Evolutionary conservation across 1,139 yeast genomes (phyloP), one percentile per base, ranked within the genome.

Genomic region (Sugiyamaella sp.): DNA sequence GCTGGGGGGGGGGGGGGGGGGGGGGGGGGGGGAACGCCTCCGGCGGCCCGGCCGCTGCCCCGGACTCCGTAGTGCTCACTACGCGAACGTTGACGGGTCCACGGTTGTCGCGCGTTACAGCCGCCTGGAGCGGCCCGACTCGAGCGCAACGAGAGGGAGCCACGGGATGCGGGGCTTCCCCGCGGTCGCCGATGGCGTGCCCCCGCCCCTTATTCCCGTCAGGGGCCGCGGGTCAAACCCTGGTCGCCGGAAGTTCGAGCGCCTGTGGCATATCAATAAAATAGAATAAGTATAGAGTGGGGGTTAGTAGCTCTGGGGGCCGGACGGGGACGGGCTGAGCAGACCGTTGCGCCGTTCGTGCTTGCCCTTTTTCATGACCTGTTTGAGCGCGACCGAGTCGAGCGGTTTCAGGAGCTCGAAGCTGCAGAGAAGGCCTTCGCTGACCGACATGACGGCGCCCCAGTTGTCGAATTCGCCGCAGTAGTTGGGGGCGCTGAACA

Each of bases 361-460:
- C 62, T 68, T 67, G 51, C 67, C 73, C 56, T 62, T 63, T 55
- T 69, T 65, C 74, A 71, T 71, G 49, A 89, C 96, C 70, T 87
- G 97, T 69, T 91, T 90, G 71, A 93, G 80, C 1, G 97, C 97
- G 35, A 87, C 85, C 51, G 95, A 84, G 71, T 93, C 99, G 65
- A 93, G 77, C 6, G 99, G 99, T 72, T 93, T 97, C 57, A 93
- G 76, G 59, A 93, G 78, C 71, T 93, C 98, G 72, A 93, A 93
- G 56, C 93, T 85, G 71, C 98, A 93, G 57, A 93, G 75, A 60
- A 93, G 76, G 63, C 90, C 97, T 62, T 93, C 97, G 61, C 89
- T 84, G 16, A 93, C 98, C 64, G 95, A 84, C 99, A 93, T 93
- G 1, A 93, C 97, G 0, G 98, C 98, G 20, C 98, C 99, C 97